These are phyloP conservation scores for Phytophthora hibernalis DNA, from an alignment of 352 stramenopile species.

Conservation along the genomic window DNA sequence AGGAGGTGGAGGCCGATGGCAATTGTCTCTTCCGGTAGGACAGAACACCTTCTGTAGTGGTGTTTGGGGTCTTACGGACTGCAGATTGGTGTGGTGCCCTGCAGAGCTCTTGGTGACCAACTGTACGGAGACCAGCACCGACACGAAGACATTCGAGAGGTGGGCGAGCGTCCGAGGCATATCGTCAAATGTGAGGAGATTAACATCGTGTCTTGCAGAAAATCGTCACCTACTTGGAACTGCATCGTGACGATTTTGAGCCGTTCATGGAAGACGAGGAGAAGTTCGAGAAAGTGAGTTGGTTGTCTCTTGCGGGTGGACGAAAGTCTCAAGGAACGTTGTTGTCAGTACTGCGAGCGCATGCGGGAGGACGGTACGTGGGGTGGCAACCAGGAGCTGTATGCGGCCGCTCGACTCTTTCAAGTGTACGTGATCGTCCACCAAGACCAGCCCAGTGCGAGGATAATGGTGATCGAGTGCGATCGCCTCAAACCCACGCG, in stretches of 20 bases:
- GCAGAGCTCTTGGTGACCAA: conserved; percentile 74
- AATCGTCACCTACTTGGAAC: conserved; percentile 76
- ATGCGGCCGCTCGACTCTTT: conserved; percentile 74
- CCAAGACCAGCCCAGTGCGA: conserved; percentile 53
- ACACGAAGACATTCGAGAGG: conserved; percentile 72
- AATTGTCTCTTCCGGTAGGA: conserved; percentile 86
- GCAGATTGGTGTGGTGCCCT: conserved; percentile 10
- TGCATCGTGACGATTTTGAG: conserved; percentile 78
- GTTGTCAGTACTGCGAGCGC: conserved; percentile 68
- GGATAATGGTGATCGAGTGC: conserved; percentile 79
- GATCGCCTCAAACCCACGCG: conserved; percentile 55
- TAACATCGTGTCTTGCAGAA: conserved; percentile 39
- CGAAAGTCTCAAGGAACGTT: too few species aligned
- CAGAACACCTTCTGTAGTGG: not conserved
- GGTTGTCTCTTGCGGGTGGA: not conserved
- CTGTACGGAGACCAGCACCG: conserved; percentile 77
- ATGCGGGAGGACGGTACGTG: conserved; percentile 86
- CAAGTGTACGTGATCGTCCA: conserved; percentile 83
- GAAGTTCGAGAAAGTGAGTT: conserved; percentile 79
- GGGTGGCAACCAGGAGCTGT: conserved; percentile 87
- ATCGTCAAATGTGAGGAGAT: not conserved
- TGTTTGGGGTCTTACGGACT: conserved; percentile 1
- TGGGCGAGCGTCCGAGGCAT: conserved; percentile 10
- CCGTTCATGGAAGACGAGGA: conserved; percentile 91
- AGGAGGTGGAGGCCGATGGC: conserved; percentile 83